Evolutionary conservation across 2,329 filamentous ascomycete species (phyloP).

Genomic region (Didymella lethalis): DNA sequence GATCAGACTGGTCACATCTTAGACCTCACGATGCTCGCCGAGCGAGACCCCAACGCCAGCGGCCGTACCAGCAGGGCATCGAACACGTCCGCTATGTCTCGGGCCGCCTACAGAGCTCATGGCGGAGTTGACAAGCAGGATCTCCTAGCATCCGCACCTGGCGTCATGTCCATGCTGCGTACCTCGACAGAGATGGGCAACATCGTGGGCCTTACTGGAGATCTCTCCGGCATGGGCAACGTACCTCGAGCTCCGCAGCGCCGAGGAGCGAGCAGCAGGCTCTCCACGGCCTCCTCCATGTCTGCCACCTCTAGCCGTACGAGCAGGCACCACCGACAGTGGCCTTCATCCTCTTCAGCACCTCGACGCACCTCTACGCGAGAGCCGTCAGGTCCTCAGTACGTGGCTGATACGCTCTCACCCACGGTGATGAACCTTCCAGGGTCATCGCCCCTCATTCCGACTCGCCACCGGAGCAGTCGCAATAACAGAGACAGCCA

Average conservation of each 20-base stretch:
- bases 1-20: neutral
- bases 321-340: slow-evolving; percentile 45
- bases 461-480: slow-evolving; percentile 16
- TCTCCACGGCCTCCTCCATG: slow-evolving; percentile 52
- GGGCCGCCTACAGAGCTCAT: slow-evolving; percentile 42
- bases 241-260: slow-evolving; percentile 48
- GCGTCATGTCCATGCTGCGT: slow-evolving; percentile 60
- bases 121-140: slow-evolving; percentile 40
- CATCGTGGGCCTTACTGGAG: slow-evolving; percentile 51
- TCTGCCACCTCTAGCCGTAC: slow-evolving; percentile 54
- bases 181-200: slow-evolving; percentile 60
- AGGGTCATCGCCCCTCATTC: slow-evolving; percentile 42
- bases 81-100: slow-evolving; percentile 52
- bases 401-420: slow-evolving; percentile 49
- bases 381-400: slow-evolving; percentile 54
- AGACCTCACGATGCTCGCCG: slow-evolving; percentile 53
- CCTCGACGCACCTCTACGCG: slow-evolving; percentile 52
- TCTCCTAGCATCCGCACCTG: slow-evolving; percentile 47
- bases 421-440: slow-evolving; percentile 44
- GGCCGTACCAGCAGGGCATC: slow-evolving; percentile 59
- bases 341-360: slow-evolving; percentile 52
- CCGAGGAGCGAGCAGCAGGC: slow-evolving; percentile 43
- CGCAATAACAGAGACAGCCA: slow-evolving; percentile 45
- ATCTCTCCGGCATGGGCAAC: slow-evolving; percentile 49
- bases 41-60: slow-evolving; percentile 55